Conservation (phyloP, 129 eudicot species). For the Erigeron canadensis region DNA sequence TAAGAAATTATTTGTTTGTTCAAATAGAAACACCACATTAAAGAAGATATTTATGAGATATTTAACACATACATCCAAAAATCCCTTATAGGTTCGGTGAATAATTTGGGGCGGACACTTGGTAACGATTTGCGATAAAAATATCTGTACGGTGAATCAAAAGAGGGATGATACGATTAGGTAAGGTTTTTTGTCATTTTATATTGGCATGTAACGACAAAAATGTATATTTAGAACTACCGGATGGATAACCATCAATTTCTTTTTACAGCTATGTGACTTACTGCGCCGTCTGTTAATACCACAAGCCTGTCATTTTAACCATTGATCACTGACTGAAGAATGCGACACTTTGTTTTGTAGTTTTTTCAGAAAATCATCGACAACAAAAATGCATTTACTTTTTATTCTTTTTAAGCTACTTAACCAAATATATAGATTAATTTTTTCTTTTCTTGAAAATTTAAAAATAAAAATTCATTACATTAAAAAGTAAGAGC, state of each 20-base stretch:
- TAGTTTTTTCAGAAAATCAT: too few species aligned
- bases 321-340: not conserved
- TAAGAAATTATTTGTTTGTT: too few species aligned
- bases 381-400: too few species aligned
- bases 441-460: too few species aligned
- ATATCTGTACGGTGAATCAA: conserved; percentile 11
- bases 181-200: conserved; percentile 11
- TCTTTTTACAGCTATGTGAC: not conserved
- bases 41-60: too few species aligned
- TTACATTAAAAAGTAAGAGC: too few species aligned
- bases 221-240: not conserved
- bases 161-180: not conserved
- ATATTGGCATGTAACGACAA: not conserved
- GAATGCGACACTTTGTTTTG: not conserved
- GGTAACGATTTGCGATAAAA: not conserved
- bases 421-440: too few species aligned
- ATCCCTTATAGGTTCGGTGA: not conserved
- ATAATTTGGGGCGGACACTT: conserved; percentile 1
- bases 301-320: not conserved
- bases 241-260: not conserved
- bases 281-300: not conserved
- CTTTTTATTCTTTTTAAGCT: too few species aligned
- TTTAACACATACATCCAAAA: not conserved
- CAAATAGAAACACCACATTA: too few species aligned
- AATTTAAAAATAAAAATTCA: too few species aligned